These are phyloP conservation scores for Monosporascus sp. DNA, from an alignment of 2,329 filamentous ascomycete genomes.

Conservation along the genomic window DNA sequence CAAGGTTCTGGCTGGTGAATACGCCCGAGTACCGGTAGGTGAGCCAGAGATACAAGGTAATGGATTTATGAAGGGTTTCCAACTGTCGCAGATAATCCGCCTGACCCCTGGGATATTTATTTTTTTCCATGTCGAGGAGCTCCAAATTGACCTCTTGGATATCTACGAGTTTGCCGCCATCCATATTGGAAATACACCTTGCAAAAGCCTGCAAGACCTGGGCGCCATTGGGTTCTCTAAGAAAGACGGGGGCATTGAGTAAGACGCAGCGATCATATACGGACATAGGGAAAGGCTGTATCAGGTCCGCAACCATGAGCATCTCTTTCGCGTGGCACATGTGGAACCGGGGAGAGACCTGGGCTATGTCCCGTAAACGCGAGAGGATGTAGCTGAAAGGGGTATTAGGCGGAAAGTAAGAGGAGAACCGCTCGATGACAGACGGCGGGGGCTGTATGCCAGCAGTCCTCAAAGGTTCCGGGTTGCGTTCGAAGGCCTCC, in stretches of 20 bases:
- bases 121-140: conserved; percentile 60
- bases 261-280: conserved; percentile 73
- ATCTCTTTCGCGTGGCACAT: conserved; percentile 61
- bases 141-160: conserved; percentile 68
- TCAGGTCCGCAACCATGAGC: conserved; percentile 64
- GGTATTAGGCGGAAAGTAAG: conserved; percentile 74
- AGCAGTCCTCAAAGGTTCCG: conserved; percentile 62
- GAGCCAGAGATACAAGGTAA: conserved; percentile 89
- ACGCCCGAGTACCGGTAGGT: conserved; percentile 82
- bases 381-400: conserved; percentile 80
- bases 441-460: conserved; percentile 68
- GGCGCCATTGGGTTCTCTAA: conserved; percentile 44
- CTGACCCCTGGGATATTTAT: conserved; percentile 29
- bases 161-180: conserved; percentile 63
- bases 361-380: conserved; percentile 65
- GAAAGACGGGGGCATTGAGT: conserved; percentile 61
- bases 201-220: conserved; percentile 60
- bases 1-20: conserved; percentile 69
- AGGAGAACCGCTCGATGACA: conserved; percentile 68
- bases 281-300: conserved; percentile 66
- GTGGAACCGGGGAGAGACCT: conserved; percentile 61
- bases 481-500: conserved; percentile 57
- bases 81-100: conserved; percentile 60
- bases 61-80: conserved; percentile 72
- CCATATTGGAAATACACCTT: conserved; percentile 61